phyloP scores from a whole-genome alignment of 176 grass and related monocot species.

The Elaeis guineensis region DNA sequence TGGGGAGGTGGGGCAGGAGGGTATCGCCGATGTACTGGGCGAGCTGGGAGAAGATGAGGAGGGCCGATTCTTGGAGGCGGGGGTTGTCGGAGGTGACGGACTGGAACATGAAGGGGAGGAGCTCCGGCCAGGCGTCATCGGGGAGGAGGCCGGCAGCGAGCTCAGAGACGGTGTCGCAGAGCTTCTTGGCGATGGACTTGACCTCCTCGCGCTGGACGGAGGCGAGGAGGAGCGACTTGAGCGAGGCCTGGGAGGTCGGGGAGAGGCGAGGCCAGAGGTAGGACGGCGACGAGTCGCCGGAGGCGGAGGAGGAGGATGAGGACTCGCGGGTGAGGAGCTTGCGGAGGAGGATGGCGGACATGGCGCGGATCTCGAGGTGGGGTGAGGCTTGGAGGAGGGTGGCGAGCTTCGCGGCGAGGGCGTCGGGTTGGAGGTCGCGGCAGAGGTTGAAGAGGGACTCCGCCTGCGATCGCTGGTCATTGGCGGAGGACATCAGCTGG shows the following conservation, averaged over 20 bases:
- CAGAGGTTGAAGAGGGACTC: constrained; percentile 89
- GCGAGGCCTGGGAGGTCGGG: constrained; percentile 30
- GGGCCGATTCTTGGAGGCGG: constrained; percentile 72
- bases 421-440: constrained; percentile 58
- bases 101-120: constrained; percentile 81
- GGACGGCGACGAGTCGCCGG: not conserved
- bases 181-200: constrained; percentile 80
- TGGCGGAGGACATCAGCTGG: constrained; percentile 86
- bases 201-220: constrained; percentile 54
- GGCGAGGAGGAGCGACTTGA: constrained; percentile 59
- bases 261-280: constrained; percentile 68
- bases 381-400: constrained; percentile 41
- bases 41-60: constrained; percentile 70
- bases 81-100: constrained; percentile 41
- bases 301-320: constrained; percentile 6
- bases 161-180: constrained; percentile 83
- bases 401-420: constrained; percentile 57
- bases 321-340: constrained; percentile 51
- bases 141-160: constrained; percentile 65
- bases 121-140: constrained; percentile 57
- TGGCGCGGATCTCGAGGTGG: constrained; percentile 43
- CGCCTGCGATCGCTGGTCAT: constrained; percentile 65
- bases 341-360: constrained; percentile 66
- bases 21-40: constrained; percentile 67
- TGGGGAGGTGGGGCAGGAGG: constrained; percentile 61